A percentile compares a stretch with the other conserved stretches of the same genome.
phyloP scores from a whole-genome alignment of 2,329 filamentous ascomycete genomes.

The Fusarium sp. region DNA sequence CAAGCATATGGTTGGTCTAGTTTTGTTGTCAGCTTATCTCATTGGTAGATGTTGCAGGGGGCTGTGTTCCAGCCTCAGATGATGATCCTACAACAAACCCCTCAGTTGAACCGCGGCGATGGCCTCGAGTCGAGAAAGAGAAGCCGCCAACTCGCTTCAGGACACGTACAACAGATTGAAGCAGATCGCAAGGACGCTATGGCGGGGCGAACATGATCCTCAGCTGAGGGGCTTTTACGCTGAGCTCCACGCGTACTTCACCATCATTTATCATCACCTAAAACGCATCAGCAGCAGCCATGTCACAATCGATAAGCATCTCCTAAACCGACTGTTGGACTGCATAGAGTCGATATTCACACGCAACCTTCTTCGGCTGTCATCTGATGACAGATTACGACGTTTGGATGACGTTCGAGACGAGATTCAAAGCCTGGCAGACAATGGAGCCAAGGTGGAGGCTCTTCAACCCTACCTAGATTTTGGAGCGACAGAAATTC shows the following conservation, averaged over 20 bases:
- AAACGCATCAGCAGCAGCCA: background rate
- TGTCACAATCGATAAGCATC: background rate
- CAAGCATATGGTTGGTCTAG: background rate
- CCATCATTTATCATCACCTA: conserved; percentile 4
- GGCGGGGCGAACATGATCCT: conserved; percentile 2
- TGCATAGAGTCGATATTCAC: background rate
- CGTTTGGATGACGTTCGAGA: background rate
- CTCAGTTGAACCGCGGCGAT: background rate
- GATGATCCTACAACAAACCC: background rate
- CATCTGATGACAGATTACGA: background rate
- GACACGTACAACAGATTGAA: background rate
- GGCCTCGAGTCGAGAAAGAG: background rate
- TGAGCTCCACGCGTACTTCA: conserved; percentile 3
- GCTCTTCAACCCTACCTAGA: background rate
- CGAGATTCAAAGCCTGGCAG: background rate
- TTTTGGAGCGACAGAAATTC: background rate
- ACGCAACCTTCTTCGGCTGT: background rate
- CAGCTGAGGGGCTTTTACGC: conserved; percentile 1
- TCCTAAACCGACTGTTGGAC: background rate
- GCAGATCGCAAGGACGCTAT: background rate
- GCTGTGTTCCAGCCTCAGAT: background rate
- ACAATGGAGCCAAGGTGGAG: background rate
- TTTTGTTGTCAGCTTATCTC: background rate
- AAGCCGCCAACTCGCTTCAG: background rate
- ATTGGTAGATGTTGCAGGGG: background rate